Evolutionary conservation across 257 asterid genomes (phyloP), one percentile per base, ranked within the genome.

Genomic region (Solanum pimpinellifolium): DNA sequence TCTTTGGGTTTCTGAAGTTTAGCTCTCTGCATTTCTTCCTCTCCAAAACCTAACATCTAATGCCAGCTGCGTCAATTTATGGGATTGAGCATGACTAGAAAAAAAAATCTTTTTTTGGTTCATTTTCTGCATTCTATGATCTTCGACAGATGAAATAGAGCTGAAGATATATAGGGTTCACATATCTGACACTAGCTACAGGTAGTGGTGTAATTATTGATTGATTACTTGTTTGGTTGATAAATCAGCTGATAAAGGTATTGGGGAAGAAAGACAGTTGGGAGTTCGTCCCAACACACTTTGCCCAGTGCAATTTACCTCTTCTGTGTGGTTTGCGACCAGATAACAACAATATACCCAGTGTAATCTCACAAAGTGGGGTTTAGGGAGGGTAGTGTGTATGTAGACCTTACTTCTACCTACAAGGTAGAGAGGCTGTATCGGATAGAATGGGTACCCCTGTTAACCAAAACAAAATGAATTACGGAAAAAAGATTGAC

Each of bases 21-120:
- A 73, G 25, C 81, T 35, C 81, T 73, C 15, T 72, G 80, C 77
- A 70, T 70, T 70, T 70, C 77, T 15, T 70, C 41, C 44, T 8
- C 44, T 70, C 44, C 46, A 16, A 56, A 35, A 11, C 56, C 72
- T 33, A 59, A 70, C 76, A 14, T 25, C 11, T 69, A 27, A 69
- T 69, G 75, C 41, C 23, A 27, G 75, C 75, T 29, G 21, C 3
- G 21, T 70, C 77, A 70, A 70, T 70, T 70, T 70, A 31, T 70
- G 77, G 42, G 77, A 33, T 84, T 52, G 37, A n/a, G 87, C 46
- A 6, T 25, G 27, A 25, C 27, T 25, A 25, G 27, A 25, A 11
- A 12, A 21, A 13, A 6, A 2, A 0, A 6, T 1, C 0, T 75
- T 39, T 39, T 39, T 37, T 21, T 56, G 8, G 16, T 73, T 39